Evolutionary conservation across 1,284 basidiomycete species (phyloP), one percentile per base, ranked within the genome.

Genomic region (Apiotrichum mycotoxinovorans): DNA sequence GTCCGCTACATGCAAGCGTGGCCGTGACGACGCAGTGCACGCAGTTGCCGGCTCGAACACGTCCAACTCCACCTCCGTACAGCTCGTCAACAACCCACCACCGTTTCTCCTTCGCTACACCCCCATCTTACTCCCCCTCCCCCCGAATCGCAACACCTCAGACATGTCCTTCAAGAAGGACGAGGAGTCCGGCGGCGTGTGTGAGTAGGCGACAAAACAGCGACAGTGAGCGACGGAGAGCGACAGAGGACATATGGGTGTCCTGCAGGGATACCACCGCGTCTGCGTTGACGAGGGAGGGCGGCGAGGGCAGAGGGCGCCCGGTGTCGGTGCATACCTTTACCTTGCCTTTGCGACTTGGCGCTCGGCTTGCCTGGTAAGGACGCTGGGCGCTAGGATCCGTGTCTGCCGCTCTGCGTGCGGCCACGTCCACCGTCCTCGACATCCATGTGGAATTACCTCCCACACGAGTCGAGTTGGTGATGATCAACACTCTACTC

Each of bases 101-200:
- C n/a, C 40, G 20, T 20, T 41, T 30, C 30, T 7, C 15, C 26
- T 10, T 17, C 14, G 25, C 25, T 1, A 18, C 22, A 14, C 25
- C 27, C 18, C 15, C 25, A 14, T 12, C 17, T 23, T 17, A 30
- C 43, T 9, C 38, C 40, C 9, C 17, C 14, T 37, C 17, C 4
- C 4, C 4, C 35, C 35, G 35, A 37, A 15, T 98, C 74, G 80
- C 27, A 48, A 22, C 5, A 35, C 44, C 51, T 37, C 42, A n/a
- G 62, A 48, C 59, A 80, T 80, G 79, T 82, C 83, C 69, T 88
- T 88, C 65, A 94, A 94, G 81, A 92, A 91, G 82, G 91, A 94
- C 79, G 91, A 94, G 73, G 91, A 93, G 80, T 85, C 83, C 65
- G 89, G 89, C 62, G 72, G 70, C 46, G 72, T 76, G 70, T 73